Percentiles rank a stretch among this genome's conserved stretches.
Evolutionary conservation across 768 basidiomycete species (phyloP).

Genomic region (Lyophyllum semitale): DNA sequence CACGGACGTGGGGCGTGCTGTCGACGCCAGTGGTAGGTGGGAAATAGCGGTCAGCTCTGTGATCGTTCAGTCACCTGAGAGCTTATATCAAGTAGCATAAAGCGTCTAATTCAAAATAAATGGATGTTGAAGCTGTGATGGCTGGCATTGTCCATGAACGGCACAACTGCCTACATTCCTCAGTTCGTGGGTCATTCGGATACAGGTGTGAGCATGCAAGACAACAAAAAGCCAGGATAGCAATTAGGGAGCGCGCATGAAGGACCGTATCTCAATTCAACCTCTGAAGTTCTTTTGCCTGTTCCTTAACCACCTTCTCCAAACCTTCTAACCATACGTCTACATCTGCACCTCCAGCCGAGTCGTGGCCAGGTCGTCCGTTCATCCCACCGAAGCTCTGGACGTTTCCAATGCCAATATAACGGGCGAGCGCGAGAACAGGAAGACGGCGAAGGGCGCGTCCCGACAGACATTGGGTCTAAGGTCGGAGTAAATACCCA

Average conservation of each 20-base stretch:
- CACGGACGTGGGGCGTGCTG: neutral
- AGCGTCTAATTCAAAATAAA: neutral
- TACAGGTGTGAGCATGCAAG: neutral
- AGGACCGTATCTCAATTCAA: slow-evolving; percentile 30
- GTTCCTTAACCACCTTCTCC: slow-evolving; percentile 69
- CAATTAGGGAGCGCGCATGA: neutral
- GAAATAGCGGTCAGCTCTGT: neutral
- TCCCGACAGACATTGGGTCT: slow-evolving; percentile 87
- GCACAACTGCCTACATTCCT: neutral
- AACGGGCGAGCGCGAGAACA: slow-evolving; percentile 85
- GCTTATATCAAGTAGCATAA: neutral
- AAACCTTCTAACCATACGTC: slow-evolving; percentile 85
- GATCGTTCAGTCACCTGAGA: neutral
- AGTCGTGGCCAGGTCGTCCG: slow-evolving; percentile 2
- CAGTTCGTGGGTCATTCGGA: neutral
- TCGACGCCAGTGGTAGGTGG: no score
- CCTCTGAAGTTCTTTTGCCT: slow-evolving; percentile 52
- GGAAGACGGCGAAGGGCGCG: slow-evolving; percentile 91
- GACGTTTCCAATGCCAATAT: slow-evolving; percentile 62
- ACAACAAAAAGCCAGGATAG: neutral
- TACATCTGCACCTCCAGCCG: slow-evolving; percentile 40
- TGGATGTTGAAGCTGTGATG: neutral
- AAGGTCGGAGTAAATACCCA: slow-evolving; percentile 1
- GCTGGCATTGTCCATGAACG: neutral
- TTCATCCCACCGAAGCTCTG: slow-evolving; percentile 6